These are phyloP conservation scores for Saksenaea oblongispora DNA, from an alignment of 371 early-diverging fungal species.

Conservation along the genomic window DNA sequence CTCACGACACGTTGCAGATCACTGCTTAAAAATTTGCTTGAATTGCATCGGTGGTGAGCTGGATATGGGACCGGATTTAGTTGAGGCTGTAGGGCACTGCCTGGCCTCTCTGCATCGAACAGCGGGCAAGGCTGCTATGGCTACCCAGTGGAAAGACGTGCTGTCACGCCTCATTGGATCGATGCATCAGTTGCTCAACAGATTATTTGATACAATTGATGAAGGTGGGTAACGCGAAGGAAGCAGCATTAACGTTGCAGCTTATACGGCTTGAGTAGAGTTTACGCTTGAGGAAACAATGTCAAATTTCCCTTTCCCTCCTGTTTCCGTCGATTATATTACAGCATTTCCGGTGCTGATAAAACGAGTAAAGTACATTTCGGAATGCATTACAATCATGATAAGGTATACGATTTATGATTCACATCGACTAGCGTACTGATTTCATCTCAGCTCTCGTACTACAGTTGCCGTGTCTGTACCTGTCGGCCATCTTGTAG, in stretches of 20 bases:
- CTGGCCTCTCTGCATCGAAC: slow-evolving; percentile 44
- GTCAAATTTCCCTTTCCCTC: slow-evolving; percentile 28
- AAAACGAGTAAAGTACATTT: slow-evolving; percentile 33
- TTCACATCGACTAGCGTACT: neutral
- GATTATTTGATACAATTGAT: slow-evolving; percentile 57
- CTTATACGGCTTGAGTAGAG: slow-evolving; percentile 21
- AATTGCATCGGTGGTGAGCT: slow-evolving; percentile 50
- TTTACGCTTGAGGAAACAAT: slow-evolving; percentile 15
- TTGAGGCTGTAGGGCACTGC: slow-evolving; percentile 44
- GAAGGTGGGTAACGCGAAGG: slow-evolving; percentile 46
- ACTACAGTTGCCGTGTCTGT: slow-evolving; percentile 37
- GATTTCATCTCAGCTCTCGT: slow-evolving; percentile 24
- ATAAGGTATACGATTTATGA: slow-evolving; percentile 34
- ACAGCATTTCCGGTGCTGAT: slow-evolving; percentile 43
- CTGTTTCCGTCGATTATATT: slow-evolving; percentile 35
- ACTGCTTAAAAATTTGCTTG: slow-evolving; percentile 52
- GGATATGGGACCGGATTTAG: slow-evolving; percentile 29
- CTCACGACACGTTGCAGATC: slow-evolving; percentile 54
- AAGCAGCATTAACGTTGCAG: neutral
- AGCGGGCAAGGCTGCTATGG: slow-evolving; percentile 44
- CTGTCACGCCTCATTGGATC: slow-evolving; percentile 51
- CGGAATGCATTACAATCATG: slow-evolving; percentile 33
- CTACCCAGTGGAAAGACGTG: slow-evolving; percentile 52
- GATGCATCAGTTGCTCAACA: slow-evolving; percentile 49
- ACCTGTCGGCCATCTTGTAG: slow-evolving; percentile 43